A percentile compares a stretch with the other conserved stretches of the same genome.
These are phyloP conservation scores for Thraustotheca clavata DNA, from an alignment of 352 stramenopile species.

Conservation along the genomic window DNA sequence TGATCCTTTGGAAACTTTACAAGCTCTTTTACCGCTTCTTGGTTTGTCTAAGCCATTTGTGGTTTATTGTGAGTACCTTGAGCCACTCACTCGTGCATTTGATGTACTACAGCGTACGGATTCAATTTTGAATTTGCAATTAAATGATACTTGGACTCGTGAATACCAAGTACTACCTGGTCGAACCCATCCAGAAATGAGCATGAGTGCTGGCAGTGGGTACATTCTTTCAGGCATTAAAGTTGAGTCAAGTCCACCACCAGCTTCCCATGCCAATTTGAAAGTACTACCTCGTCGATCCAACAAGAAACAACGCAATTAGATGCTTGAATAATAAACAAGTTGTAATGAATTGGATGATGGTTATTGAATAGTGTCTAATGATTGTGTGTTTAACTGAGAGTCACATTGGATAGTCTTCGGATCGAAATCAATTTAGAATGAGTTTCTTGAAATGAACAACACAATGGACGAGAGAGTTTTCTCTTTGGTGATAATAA, in stretches of 20 bases:
- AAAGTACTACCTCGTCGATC: slow-evolving; percentile 12
- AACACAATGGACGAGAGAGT: not conserved
- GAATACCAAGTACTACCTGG: slow-evolving; percentile 91
- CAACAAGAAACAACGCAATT: slow-evolving; percentile 3
- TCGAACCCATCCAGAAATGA: slow-evolving; percentile 94
- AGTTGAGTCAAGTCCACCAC: slow-evolving; percentile 31
- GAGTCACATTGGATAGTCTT: not conserved
- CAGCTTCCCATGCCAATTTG: not conserved
- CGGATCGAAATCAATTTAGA: not conserved
- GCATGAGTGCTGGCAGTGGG: slow-evolving; percentile 93
- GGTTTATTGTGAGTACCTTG: slow-evolving; percentile 85
- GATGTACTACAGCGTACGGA: slow-evolving; percentile 82
- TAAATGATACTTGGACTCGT: slow-evolving; percentile 94
- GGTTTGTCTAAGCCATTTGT: slow-evolving; percentile 90
- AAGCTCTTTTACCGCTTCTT: slow-evolving; percentile 87
- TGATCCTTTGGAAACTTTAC: slow-evolving; percentile 78
- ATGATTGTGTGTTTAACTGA: no score
- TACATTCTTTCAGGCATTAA: slow-evolving; percentile 94
- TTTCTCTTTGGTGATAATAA: not conserved
- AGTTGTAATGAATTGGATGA: not conserved
- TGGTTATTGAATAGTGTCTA: not conserved
- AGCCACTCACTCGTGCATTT: slow-evolving; percentile 89
- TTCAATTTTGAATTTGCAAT: slow-evolving; percentile 87
- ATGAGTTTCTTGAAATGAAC: not conserved
- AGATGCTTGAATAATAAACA: not conserved